These are phyloP conservation scores for Cercospora canescens DNA, from an alignment of 2,329 filamentous ascomycete genomes.

Conservation along the genomic window DNA sequence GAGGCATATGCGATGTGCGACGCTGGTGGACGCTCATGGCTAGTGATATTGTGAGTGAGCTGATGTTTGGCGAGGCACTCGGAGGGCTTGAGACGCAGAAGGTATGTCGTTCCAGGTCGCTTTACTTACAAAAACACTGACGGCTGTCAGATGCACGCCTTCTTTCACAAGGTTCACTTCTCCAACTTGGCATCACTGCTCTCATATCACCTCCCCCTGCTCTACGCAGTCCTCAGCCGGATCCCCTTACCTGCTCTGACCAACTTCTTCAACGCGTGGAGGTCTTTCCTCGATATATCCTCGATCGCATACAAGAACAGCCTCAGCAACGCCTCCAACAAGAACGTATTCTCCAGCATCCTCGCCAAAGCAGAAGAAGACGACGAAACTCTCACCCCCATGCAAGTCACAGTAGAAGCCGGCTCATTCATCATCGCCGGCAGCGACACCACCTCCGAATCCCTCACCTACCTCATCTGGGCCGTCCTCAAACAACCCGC, in stretches of 20 bases:
- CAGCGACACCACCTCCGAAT: conserved; percentile 33
- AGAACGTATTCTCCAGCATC: background rate
- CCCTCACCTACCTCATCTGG: conserved; percentile 34
- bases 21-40: conserved; percentile 45
- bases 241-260: background rate
- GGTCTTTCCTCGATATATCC: background rate
- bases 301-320: conserved; percentile 5
- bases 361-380: background rate
- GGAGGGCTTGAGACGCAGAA: conserved; percentile 39
- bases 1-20: conserved; percentile 37
- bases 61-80: conserved; percentile 44
- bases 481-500: conserved; percentile 28
- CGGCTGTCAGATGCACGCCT: conserved; percentile 14
- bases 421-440: conserved; percentile 33
- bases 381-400: background rate
- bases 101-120: conserved; percentile 16
- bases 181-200: background rate
- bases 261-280: background rate
- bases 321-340: background rate
- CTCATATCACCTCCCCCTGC: background rate
- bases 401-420: conserved; percentile 31
- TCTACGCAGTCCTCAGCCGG: background rate
- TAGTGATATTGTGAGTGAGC: conserved; percentile 39
- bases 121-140: background rate
- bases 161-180: background rate